Conservation (phyloP, 2,329 filamentous ascomycete species). For the Macrophomina phaseolina region DNA sequence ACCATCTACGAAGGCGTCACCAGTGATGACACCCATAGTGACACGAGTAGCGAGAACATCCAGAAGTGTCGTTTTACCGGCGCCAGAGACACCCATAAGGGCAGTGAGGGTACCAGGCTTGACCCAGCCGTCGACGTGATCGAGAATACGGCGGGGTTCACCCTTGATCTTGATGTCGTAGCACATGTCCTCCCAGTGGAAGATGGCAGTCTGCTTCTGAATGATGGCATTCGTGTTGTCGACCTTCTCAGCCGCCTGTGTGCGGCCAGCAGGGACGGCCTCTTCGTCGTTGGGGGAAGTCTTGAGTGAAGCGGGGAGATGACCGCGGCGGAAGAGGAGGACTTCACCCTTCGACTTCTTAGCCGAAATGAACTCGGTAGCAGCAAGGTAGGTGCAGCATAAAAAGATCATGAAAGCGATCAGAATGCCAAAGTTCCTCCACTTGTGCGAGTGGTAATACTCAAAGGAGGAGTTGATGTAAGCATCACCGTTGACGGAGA, state of each 20-base stretch:
- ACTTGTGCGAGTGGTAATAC: conserved; percentile 39
- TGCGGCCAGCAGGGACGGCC: not conserved
- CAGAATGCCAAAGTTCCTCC: conserved; percentile 49
- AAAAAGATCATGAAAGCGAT: conserved; percentile 45
- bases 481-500: conserved; percentile 39
- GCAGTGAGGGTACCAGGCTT: conserved; percentile 85
- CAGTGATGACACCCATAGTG: conserved; percentile 81
- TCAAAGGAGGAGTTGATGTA: conserved; percentile 31
- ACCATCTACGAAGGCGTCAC: conserved; percentile 81
- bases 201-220: conserved; percentile 70
- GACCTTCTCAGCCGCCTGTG: conserved; percentile 9
- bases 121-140: conserved; percentile 86
- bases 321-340: conserved; percentile 46
- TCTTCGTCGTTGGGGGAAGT: conserved; percentile 6
- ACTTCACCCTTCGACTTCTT: conserved; percentile 53
- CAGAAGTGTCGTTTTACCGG: conserved; percentile 85
- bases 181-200: conserved; percentile 80
- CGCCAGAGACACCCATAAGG: conserved; percentile 72
- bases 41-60: conserved; percentile 81
- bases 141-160: conserved; percentile 72
- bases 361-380: conserved; percentile 47
- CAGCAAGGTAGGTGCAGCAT: conserved; percentile 42
- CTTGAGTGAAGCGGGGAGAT: conserved; percentile 30
- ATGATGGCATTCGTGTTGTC: conserved; percentile 35
- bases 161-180: conserved; percentile 76